Conservation (phyloP, 441 rosid species). For the Brassica hybrid region DNA sequence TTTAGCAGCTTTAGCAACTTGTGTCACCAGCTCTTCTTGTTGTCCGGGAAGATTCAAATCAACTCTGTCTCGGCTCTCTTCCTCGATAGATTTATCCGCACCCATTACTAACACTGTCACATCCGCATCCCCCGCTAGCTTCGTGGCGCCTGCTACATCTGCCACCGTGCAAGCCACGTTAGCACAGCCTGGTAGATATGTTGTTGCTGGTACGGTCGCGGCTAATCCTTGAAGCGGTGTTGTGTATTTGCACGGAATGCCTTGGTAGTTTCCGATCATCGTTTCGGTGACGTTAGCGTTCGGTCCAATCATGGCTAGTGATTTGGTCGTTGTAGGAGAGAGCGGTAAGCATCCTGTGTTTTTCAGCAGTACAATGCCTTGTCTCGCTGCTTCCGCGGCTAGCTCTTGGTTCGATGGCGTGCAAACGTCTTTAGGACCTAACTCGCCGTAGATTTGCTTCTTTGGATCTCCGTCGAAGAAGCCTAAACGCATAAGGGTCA, state of each 20-base stretch:
- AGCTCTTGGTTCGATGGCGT: constrained; percentile 69
- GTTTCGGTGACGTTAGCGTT: constrained; percentile 82
- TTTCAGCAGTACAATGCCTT: constrained; percentile 88
- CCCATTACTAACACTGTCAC: constrained; percentile 81
- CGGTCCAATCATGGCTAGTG: constrained; percentile 92
- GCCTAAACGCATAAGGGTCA: constrained; percentile 83
- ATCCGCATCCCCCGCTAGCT: constrained; percentile 63
- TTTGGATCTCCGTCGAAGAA: constrained; percentile 90
- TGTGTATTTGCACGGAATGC: constrained; percentile 79
- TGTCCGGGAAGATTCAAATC: constrained; percentile 76
- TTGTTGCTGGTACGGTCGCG: constrained; percentile 61
- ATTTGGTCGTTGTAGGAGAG: constrained; percentile 55
- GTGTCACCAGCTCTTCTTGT: constrained; percentile 62
- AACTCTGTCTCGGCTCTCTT: constrained; percentile 63
- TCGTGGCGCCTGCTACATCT: constrained; percentile 58
- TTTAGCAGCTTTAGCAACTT: constrained; percentile 70
- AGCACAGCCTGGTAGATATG: constrained; percentile 63
- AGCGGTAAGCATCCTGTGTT: constrained; percentile 72
- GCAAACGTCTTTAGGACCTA: constrained; percentile 90
- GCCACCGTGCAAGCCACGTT: constrained; percentile 66
- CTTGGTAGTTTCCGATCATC: constrained; percentile 94
- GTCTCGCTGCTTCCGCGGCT: constrained; percentile 84
- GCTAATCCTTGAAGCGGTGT: constrained; percentile 81
- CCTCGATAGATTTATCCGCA: constrained; percentile 70
- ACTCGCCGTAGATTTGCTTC: constrained; percentile 67